phyloP scores from a whole-genome alignment of 1,284 basidiomycete species.

The Rhodotorula sp. region DNA sequence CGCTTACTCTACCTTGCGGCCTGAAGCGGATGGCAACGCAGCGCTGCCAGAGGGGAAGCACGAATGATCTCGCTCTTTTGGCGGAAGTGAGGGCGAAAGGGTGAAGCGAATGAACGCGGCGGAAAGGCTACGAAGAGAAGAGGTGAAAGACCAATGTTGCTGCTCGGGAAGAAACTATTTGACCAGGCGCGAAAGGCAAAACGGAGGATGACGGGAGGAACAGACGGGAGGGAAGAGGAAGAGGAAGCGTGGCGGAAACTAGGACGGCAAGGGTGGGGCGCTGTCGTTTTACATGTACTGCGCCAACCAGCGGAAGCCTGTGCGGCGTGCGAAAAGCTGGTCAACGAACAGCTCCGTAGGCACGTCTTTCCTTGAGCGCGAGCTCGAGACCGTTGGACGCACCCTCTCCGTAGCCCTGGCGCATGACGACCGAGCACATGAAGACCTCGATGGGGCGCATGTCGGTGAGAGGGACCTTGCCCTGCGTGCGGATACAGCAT shows the following conservation, averaged over 20 bases:
- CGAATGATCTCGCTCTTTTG: too few relatives aligned
- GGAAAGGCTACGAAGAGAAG: background rate
- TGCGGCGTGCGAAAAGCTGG: background rate
- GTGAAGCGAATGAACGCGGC: too few relatives aligned
- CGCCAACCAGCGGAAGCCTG: slow-evolving; percentile 94
- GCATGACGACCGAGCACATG: slow-evolving; percentile 99
- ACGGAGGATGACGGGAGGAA: background rate
- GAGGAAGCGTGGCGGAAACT: background rate
- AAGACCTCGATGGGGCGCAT: slow-evolving; percentile 99
- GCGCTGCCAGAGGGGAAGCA: too few relatives aligned
- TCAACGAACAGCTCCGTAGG: background rate
- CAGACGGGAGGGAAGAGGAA: background rate
- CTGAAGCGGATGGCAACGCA: too few relatives aligned
- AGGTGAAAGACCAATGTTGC: background rate
- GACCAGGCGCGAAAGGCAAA: background rate
- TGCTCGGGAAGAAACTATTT: too few relatives aligned
- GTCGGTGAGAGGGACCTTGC: slow-evolving; percentile 93
- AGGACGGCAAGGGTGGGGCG: background rate
- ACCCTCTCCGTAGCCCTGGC: slow-evolving; percentile 98
- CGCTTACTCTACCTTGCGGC: too few relatives aligned
- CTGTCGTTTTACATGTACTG: slow-evolving; percentile 72
- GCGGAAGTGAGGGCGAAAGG: too few relatives aligned
- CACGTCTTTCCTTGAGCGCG: background rate
- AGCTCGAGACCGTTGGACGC: slow-evolving; percentile 29
- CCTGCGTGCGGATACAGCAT: slow-evolving; percentile 57